These are phyloP conservation scores for Reutealis trisperma DNA, from an alignment of 345 rosid genomes.

Conservation along the genomic window DNA sequence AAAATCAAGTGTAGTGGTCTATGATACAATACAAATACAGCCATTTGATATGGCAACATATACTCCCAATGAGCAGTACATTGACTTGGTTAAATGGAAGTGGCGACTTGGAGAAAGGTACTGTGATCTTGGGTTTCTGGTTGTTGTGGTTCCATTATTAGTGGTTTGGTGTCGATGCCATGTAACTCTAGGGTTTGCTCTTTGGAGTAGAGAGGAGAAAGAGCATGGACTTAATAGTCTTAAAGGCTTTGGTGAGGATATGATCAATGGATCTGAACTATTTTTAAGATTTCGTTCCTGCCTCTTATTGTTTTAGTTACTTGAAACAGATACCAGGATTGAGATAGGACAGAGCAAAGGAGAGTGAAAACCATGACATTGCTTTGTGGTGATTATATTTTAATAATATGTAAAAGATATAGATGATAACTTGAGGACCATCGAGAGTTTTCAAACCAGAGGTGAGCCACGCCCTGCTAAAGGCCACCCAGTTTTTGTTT, in stretches of 20 bases:
- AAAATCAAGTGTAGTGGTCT: neutral
- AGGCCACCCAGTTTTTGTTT: neutral
- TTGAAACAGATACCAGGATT: neutral
- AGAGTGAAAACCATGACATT: neutral
- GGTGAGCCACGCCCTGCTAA: neutral
- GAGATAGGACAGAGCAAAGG: neutral
- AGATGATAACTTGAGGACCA: neutral
- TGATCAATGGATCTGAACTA: neutral
- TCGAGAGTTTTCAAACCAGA: neutral
- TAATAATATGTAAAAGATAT: neutral
- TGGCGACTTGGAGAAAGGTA: neutral
- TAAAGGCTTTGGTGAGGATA: neutral
- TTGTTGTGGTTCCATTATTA: too few relatives aligned
- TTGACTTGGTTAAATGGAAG: neutral
- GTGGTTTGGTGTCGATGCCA: neutral
- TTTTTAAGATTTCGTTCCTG: neutral
- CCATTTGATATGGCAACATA: neutral
- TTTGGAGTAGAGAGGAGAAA: neutral
- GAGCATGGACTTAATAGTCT: neutral
- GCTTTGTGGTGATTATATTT: neutral
- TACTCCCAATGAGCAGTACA: neutral
- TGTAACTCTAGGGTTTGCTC: neutral
- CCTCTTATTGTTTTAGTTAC: neutral
- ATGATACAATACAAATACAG: neutral
- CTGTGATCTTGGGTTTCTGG: neutral